These are phyloP conservation scores for Testicularia cyperi DNA, from an alignment of 1,284 basidiomycete species.

Conservation along the genomic window DNA sequence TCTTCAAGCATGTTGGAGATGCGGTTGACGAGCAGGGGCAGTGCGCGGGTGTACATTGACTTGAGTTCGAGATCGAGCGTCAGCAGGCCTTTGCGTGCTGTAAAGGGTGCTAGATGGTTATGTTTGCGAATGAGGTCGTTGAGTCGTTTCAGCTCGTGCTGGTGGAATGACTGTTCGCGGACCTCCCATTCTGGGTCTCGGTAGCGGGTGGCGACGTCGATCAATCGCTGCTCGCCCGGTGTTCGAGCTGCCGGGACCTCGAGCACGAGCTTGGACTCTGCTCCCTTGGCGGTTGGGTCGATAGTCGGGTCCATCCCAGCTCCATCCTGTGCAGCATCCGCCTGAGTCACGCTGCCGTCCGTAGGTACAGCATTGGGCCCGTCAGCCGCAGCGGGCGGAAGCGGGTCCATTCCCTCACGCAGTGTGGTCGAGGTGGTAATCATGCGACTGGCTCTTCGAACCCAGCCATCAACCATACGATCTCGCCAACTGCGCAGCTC, in stretches of 20 bases:
- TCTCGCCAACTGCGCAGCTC: slow-evolving; percentile 69
- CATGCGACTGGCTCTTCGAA: slow-evolving; percentile 68
- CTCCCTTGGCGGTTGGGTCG: background rate
- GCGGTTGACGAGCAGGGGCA: slow-evolving; percentile 8
- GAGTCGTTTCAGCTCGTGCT: slow-evolving; percentile 29
- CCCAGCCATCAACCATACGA: slow-evolving; percentile 68
- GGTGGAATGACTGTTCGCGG: slow-evolving; percentile 64
- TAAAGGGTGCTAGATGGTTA: slow-evolving; percentile 47
- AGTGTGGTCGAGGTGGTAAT: slow-evolving; percentile 60
- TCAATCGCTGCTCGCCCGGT: slow-evolving; percentile 1
- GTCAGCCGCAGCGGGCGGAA: slow-evolving; percentile 59
- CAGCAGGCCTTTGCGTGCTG: slow-evolving; percentile 41
- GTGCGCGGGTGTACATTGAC: slow-evolving; percentile 8
- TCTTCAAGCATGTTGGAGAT: slow-evolving; percentile 1
- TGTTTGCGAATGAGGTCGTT: slow-evolving; percentile 46
- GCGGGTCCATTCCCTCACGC: slow-evolving; percentile 63
- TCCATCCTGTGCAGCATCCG: slow-evolving; percentile 52
- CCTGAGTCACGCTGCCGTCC: background rate
- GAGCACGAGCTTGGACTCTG: background rate
- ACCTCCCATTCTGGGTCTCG: slow-evolving; percentile 75
- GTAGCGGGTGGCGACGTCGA: slow-evolving; percentile 62
- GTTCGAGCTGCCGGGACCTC: slow-evolving; percentile 2
- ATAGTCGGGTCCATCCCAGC: background rate
- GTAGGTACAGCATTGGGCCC: slow-evolving; percentile 22
- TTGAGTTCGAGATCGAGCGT: slow-evolving; percentile 21